Conservation (phyloP, 257 asterid genomes). For the Solanum piurae region DNA sequence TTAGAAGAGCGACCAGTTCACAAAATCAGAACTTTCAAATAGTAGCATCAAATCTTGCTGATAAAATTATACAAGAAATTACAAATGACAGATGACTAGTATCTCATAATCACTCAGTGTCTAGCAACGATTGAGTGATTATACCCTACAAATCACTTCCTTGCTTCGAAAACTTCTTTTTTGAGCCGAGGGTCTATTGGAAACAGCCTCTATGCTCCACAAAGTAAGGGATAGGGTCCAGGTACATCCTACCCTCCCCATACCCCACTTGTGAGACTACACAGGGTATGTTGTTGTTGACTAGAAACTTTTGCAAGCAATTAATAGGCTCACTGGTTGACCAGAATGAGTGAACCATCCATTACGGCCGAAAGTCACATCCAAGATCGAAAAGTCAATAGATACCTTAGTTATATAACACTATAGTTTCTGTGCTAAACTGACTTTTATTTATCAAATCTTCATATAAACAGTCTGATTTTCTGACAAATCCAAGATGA, state of each 20-base stretch:
- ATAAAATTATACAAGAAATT: neutral
- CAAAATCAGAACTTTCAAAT: neutral
- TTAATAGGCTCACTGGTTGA: neutral
- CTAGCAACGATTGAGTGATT: neutral
- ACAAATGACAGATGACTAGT: neutral
- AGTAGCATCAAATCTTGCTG: neutral
- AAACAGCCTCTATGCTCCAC: neutral
- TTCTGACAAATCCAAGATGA: neutral
- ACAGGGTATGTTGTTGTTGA: neutral
- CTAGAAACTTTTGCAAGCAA: neutral
- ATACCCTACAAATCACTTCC: neutral
- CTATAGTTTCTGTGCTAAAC: neutral
- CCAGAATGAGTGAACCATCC: neutral
- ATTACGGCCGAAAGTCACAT: neutral
- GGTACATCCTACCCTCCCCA: neutral
- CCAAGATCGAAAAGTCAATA: neutral
- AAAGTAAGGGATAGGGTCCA: neutral
- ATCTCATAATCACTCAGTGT: neutral
- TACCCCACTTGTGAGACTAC: neutral
- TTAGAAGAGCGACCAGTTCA: neutral
- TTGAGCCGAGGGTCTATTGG: neutral
- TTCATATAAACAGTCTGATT: neutral
- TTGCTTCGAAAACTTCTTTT: neutral
- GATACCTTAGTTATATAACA: neutral
- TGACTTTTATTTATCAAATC: too few species aligned